A percentile compares a stretch with the other conserved stretches of the same genome.
phyloP scores from a whole-genome alignment of 2,329 filamentous ascomycete species.

The Colletotrichum incanum region DNA sequence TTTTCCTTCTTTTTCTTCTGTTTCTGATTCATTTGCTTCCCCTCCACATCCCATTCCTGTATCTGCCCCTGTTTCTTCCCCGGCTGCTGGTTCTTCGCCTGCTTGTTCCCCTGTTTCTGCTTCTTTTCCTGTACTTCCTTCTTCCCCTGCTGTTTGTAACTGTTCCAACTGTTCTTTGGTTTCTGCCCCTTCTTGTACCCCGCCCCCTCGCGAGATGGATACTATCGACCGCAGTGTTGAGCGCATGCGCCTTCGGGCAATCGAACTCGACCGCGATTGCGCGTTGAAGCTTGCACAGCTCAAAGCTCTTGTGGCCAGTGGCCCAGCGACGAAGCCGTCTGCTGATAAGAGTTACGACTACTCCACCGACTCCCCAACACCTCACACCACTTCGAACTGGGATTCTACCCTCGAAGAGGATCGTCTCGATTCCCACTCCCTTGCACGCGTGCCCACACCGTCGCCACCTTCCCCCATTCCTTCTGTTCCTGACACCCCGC shows the following conservation, averaged over 20 bases:
- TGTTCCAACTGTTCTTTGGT: neutral
- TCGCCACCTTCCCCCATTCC: neutral
- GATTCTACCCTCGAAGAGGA: constrained; percentile 24
- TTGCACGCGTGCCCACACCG: constrained; percentile 5
- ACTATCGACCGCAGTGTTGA: constrained; percentile 25
- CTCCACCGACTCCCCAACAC: constrained; percentile 16
- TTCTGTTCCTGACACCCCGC: neutral
- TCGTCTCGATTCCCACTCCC: constrained; percentile 7
- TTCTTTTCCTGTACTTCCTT: too few relatives aligned
- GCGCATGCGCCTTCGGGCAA: constrained; percentile 10
- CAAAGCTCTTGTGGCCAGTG: constrained; percentile 4
- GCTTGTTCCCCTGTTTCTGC: too few relatives aligned
- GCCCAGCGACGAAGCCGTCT: neutral
- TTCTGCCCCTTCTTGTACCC: constrained; percentile 11
- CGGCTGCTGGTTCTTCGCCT: neutral
- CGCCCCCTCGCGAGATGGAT: constrained; percentile 5
- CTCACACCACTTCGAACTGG: constrained; percentile 27
- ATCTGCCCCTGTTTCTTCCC: neutral
- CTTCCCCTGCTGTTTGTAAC: neutral
- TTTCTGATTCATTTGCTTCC: neutral
- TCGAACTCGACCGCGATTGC: constrained; percentile 6
- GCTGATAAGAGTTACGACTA: constrained; percentile 25
- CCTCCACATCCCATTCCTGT: neutral
- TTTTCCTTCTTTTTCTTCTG: neutral
- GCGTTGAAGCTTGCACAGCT: constrained; percentile 18